phyloP scores from a whole-genome alignment of 768 basidiomycete species.

The Mrakia gelida region DNA sequence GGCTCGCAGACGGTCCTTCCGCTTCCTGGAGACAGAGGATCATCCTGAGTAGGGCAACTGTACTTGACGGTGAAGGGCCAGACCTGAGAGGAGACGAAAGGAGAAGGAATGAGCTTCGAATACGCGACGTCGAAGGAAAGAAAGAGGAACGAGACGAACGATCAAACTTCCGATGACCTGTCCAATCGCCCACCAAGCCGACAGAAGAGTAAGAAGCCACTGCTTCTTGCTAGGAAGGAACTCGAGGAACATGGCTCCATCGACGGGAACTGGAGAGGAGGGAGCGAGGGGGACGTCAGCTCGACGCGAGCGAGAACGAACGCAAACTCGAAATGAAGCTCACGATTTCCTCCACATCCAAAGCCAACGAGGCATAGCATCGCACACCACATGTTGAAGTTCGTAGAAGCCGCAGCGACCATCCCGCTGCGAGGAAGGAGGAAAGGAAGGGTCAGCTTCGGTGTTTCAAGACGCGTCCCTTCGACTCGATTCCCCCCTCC shows the following conservation, averaged over 20 bases:
- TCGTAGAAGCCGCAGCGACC: not conserved
- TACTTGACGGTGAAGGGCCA: conserved; percentile 8
- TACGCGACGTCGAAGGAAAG: not conserved
- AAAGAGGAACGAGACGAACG: not conserved
- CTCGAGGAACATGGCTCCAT: conserved; percentile 21
- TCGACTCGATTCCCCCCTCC: too few species aligned
- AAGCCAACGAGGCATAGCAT: conserved; percentile 1
- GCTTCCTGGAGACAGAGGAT: not conserved
- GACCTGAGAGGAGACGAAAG: not conserved
- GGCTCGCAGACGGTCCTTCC: not conserved
- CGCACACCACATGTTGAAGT: conserved; percentile 12
- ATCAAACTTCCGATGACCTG: conserved; percentile 15
- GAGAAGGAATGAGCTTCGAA: not conserved
- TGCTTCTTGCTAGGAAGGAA: conserved; percentile 13
- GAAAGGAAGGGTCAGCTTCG: not conserved
- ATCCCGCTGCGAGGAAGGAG: not conserved
- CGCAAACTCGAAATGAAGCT: not conserved
- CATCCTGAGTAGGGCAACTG: not conserved
- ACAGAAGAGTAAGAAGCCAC: conserved; percentile 12
- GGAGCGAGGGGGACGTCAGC: not conserved
- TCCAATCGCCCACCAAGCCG: conserved; percentile 19
- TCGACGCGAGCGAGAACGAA: too few species aligned
- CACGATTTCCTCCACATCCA: conserved; percentile 6
- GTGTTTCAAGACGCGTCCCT: not conserved
- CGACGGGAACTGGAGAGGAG: not conserved